Conservation (phyloP, 2,329 filamentous ascomycete species). For the Neofusicoccum kwambonambiense region DNA sequence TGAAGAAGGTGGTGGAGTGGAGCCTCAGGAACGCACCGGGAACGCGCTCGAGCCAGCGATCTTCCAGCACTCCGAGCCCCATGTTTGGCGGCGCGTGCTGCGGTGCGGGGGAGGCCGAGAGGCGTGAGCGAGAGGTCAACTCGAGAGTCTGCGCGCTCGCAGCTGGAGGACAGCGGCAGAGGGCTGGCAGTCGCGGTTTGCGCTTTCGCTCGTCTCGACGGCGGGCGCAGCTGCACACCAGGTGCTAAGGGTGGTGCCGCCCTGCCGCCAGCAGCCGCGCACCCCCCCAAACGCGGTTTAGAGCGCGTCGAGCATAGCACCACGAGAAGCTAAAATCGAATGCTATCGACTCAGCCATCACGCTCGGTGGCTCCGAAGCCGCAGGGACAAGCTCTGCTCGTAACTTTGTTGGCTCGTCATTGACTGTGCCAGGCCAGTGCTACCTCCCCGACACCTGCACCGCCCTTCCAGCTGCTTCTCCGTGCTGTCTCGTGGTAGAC, state of each 20-base stretch:
- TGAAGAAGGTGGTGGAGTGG: background rate
- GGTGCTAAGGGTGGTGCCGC: background rate
- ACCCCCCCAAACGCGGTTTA: background rate
- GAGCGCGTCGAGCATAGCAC: background rate
- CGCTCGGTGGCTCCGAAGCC: background rate
- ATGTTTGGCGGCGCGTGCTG: constrained; percentile 41
- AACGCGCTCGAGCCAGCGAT: constrained; percentile 64
- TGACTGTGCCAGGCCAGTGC: background rate
- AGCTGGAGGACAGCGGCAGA: background rate
- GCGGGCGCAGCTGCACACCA: background rate
- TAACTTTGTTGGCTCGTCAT: background rate
- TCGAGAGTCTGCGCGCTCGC: background rate
- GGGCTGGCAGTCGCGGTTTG: background rate
- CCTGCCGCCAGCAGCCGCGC: background rate
- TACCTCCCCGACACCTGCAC: background rate
- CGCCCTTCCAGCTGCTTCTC: background rate
- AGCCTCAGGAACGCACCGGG: constrained; percentile 58
- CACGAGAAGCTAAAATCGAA: background rate
- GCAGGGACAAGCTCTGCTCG: background rate
- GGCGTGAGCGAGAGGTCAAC: background rate
- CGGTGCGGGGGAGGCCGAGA: background rate
- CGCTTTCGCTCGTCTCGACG: no score
- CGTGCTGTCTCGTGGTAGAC: background rate
- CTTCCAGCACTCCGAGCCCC: constrained; percentile 73
- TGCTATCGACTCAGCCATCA: background rate